Evolutionary conservation across 2,329 filamentous ascomycete genomes (phyloP), one percentile per base, ranked within the genome.

Genomic region (Pseudogymnoascus sp.): DNA sequence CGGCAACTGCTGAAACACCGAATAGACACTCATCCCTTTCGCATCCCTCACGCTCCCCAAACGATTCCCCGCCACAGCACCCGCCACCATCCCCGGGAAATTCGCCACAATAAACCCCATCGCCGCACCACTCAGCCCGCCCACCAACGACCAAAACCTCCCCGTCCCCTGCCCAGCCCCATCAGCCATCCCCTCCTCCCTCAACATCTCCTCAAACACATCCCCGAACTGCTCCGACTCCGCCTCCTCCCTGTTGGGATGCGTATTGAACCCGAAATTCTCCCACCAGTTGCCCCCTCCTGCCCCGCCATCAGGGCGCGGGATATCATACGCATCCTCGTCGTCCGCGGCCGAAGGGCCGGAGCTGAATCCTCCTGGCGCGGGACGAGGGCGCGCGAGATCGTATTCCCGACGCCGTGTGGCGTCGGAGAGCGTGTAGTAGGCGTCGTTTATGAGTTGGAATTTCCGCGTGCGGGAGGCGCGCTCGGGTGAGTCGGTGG

Each of bases 61-160:
- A 61, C 93, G 79, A 76, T 97, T 97, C 10, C 95, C 95, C 0
- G 93, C 93, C 2, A 97, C 93, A 2, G 91, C 91, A 2, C 95
- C 95, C 0, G 93, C 93, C 38, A 97, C 76, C 71, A 93, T 82
- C 0, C 95, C 95, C 0, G 93, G 90, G 59, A 97, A 85, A 73
- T 97, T 97, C 29, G 88, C 95, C 26, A 97, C 83, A 69, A 99
- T 99, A 75, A 97, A 97, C 0, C 95, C 95, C 74, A 99, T 83
- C 2, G 91, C 90, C 11, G 88, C 93, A 33, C 95, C 95, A 72
- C 91, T 95, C 42, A 93, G 75, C 1, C 91, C 92, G 2, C 95
- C 95, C 0, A 97, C 74, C 67, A 97, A 76, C 63, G 86, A 83
- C 93, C 95, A 99, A 76, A 99, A 96, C 69, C 86, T 86, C 66